A percentile compares a stretch with the other conserved stretches of the same genome.
Evolutionary conservation across 2,329 filamentous ascomycete genomes (phyloP).

Genomic region (Periconia sp.): DNA sequence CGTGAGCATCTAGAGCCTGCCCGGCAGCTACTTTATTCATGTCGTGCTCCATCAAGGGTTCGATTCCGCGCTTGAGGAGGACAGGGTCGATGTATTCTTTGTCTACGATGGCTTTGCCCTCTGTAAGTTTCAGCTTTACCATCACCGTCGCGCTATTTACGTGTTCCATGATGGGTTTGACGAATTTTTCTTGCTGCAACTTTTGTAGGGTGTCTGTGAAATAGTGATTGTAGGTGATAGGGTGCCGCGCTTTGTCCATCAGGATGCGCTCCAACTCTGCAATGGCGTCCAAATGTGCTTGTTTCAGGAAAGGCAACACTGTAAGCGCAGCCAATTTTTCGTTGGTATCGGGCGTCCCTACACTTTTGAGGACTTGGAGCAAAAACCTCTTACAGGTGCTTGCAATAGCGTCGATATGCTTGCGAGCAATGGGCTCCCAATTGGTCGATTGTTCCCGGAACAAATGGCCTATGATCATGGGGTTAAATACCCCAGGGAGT

Average conservation of each 20-base stretch:
- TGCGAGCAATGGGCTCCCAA: conserved; percentile 51
- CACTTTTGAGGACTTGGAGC: conserved; percentile 31
- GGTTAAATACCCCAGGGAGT: conserved; percentile 63
- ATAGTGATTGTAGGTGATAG: conserved; percentile 57
- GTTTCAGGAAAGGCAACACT: conserved; percentile 47
- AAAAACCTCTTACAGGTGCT: conserved; percentile 40
- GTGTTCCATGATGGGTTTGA: not conserved
- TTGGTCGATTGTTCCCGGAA: conserved; percentile 61
- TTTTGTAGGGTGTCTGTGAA: conserved; percentile 30
- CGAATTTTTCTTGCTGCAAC: too few species aligned
- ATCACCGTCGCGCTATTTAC: not conserved
- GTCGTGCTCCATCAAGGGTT: conserved; percentile 17
- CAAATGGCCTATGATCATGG: conserved; percentile 59
- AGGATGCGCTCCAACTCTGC: conserved; percentile 48
- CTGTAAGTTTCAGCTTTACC: too few species aligned
- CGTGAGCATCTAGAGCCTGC: conserved; percentile 34
- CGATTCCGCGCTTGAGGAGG: not conserved
- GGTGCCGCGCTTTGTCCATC: conserved; percentile 49
- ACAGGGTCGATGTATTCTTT: conserved; percentile 2
- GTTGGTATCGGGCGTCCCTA: conserved; percentile 44
- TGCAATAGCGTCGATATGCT: conserved; percentile 43
- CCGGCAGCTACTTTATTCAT: conserved; percentile 32
- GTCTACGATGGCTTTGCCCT: conserved; percentile 25
- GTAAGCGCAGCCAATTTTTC: conserved; percentile 35
- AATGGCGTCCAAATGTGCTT: conserved; percentile 44